phyloP scores from a whole-genome alignment of 768 basidiomycete genomes.

The Amanita exitialis region DNA sequence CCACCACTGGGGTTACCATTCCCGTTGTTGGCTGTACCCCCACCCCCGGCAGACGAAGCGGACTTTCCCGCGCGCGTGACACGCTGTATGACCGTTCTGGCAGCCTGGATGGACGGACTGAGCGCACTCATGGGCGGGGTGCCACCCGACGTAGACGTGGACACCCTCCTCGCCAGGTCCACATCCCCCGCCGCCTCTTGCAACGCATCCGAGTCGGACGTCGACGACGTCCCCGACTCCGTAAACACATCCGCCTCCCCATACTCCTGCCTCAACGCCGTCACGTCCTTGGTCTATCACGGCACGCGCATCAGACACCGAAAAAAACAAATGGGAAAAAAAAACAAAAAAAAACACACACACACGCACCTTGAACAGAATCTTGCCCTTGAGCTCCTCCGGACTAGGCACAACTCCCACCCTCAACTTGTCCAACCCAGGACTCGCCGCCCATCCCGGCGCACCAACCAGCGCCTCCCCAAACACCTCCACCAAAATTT shows the following conservation, averaged over 20 bases:
- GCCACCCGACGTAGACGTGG: background rate
- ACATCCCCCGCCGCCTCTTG: conserved; percentile 13
- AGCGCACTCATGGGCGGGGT: conserved; percentile 1
- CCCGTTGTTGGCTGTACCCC: background rate
- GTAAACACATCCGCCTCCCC: conserved; percentile 1
- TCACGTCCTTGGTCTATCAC: conserved; percentile 13
- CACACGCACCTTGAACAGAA: conserved; percentile 68
- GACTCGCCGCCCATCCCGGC: conserved; percentile 11
- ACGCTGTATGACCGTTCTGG: conserved; percentile 1
- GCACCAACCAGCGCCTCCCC: conserved; percentile 30
- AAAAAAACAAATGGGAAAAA: too few relatives aligned
- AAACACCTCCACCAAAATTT: conserved; percentile 54
- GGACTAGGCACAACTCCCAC: conserved; percentile 72
- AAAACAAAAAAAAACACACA: too few relatives aligned
- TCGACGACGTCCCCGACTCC: conserved; percentile 15
- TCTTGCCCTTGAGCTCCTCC: conserved; percentile 62
- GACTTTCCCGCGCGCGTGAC: conserved; percentile 1
- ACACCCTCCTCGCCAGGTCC: conserved; percentile 5
- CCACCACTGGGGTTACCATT: background rate
- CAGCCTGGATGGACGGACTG: conserved; percentile 1
- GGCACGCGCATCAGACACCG: background rate
- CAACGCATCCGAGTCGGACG: conserved; percentile 14
- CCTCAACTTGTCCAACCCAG: conserved; percentile 28
- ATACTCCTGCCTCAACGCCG: background rate
- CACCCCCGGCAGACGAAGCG: background rate